A percentile compares a stretch with the other conserved stretches of the same genome.
Conservation (phyloP, 192 early-diverging fungal genomes). For the Umbelopsis ramanniana region DNA sequence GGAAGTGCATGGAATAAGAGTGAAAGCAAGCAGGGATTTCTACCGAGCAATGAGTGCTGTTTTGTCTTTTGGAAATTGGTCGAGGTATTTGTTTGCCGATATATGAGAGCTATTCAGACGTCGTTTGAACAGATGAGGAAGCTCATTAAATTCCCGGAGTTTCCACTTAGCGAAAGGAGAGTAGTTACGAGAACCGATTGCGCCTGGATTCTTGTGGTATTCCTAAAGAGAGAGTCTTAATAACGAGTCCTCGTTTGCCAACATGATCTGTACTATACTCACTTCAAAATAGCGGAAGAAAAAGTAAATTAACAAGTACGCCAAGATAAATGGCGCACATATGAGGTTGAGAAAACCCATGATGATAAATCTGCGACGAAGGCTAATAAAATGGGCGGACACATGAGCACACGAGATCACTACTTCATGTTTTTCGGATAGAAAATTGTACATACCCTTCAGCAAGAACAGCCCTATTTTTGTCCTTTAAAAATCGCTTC, state of each 20-base stretch:
- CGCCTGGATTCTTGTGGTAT: constrained; percentile 80
- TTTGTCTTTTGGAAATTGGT: constrained; percentile 89
- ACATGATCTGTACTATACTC: constrained; percentile 26
- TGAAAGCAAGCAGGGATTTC: background rate
- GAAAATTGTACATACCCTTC: constrained; percentile 58
- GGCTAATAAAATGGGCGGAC: constrained; percentile 30
- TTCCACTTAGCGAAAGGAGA: constrained; percentile 89
- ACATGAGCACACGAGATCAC: background rate
- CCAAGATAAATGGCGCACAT: constrained; percentile 87
- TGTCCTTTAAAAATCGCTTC: constrained; percentile 79
- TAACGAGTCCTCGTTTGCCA: background rate
- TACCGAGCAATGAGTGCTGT: constrained; percentile 76
- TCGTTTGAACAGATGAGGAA: constrained; percentile 84
- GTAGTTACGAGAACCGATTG: constrained; percentile 80
- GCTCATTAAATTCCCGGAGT: constrained; percentile 97
- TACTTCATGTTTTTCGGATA: constrained; percentile 28
- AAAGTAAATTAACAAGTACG: constrained; percentile 78
- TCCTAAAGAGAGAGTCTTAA: constrained; percentile 54
- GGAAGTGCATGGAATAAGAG: background rate
- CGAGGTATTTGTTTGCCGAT: constrained; percentile 80
- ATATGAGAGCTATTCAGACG: constrained; percentile 78
- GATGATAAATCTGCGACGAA: constrained; percentile 79
- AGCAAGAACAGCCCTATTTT: constrained; percentile 64
- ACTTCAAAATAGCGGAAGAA: constrained; percentile 97
- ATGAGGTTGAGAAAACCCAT: constrained; percentile 88